Conservation (phyloP, 2,329 filamentous ascomycete genomes). For the Pseudohalonectria lignicola region DNA sequence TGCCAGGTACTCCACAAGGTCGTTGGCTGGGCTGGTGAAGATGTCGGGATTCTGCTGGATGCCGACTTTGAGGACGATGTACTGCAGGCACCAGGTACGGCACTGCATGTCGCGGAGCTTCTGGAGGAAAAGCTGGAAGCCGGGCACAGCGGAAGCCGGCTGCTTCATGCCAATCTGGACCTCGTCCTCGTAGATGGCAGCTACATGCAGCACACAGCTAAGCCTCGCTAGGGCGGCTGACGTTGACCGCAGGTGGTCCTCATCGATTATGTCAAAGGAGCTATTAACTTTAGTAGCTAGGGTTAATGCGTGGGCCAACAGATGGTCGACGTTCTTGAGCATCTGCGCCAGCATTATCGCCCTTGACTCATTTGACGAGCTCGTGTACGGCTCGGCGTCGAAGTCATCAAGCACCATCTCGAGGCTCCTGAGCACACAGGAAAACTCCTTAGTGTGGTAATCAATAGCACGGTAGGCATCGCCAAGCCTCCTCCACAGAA, state of each 20-base stretch:
- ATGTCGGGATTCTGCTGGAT: conserved; percentile 53
- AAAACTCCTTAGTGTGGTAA: conserved; percentile 79
- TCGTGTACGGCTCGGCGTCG: conserved; percentile 50
- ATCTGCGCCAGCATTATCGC: conserved; percentile 59
- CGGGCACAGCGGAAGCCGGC: conserved; percentile 19
- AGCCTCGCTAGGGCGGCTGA: conserved; percentile 62
- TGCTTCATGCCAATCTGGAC: conserved; percentile 65
- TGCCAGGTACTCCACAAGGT: conserved; percentile 68
- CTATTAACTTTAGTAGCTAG: conserved; percentile 54
- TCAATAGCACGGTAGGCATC: conserved; percentile 80
- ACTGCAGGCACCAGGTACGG: conserved; percentile 79
- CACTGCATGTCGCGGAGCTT: conserved; percentile 82
- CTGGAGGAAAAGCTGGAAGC: conserved; percentile 44
- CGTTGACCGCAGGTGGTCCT: conserved; percentile 63
- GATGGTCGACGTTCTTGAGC: conserved; percentile 68
- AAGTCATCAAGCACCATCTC: conserved; percentile 64
- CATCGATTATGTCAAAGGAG: conserved; percentile 76
- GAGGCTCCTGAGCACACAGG: conserved; percentile 75
- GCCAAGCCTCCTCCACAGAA: conserved; percentile 83
- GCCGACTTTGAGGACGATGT: conserved; percentile 66
- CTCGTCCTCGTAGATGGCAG: conserved; percentile 75
- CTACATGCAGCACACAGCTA: conserved; percentile 64
- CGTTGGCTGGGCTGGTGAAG: conserved; percentile 57
- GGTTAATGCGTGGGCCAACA: conserved; percentile 61
- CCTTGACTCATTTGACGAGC: conserved; percentile 51